Conservation (phyloP, 2,329 filamentous ascomycete species). For the Alternaria viburni region DNA sequence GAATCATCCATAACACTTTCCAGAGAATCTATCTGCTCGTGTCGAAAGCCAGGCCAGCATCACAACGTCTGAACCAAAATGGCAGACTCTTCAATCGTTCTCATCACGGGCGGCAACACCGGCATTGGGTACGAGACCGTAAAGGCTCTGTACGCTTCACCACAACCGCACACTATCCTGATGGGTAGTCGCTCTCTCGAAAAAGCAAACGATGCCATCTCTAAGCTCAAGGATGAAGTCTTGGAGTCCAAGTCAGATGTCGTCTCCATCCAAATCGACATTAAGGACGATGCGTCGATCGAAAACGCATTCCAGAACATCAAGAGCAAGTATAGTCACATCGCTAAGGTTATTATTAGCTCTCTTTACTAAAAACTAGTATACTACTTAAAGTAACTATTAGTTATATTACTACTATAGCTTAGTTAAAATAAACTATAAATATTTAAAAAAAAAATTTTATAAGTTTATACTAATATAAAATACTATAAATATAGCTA, state of each 20-base stretch:
- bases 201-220: conserved; percentile 54
- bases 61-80: too few relatives aligned
- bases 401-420: too few relatives aligned
- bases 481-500: too few relatives aligned
- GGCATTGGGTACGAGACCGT: conserved; percentile 66
- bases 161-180: conserved; percentile 60
- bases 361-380: too few relatives aligned
- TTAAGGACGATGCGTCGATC: conserved; percentile 62
- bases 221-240: conserved; percentile 50
- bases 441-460: too few relatives aligned
- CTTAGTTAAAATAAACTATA: too few relatives aligned
- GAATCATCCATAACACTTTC: too few relatives aligned
- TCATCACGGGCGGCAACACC: conserved; percentile 68
- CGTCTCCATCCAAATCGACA: conserved; percentile 59
- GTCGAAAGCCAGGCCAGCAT: too few relatives aligned
- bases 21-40: too few relatives aligned
- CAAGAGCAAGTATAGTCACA: conserved; percentile 48
- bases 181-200: conserved; percentile 60
- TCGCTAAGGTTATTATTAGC: too few relatives aligned
- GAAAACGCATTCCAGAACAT: conserved; percentile 54
- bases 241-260: conserved; percentile 53
- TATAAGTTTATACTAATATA: too few relatives aligned
- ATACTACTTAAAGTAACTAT: too few relatives aligned
- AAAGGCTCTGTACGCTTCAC: conserved; percentile 59
- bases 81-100: conserved; percentile 50